These are phyloP conservation scores for Trichomonas tenax DNA, from an alignment of 208 protist species.

Conservation along the genomic window DNA sequence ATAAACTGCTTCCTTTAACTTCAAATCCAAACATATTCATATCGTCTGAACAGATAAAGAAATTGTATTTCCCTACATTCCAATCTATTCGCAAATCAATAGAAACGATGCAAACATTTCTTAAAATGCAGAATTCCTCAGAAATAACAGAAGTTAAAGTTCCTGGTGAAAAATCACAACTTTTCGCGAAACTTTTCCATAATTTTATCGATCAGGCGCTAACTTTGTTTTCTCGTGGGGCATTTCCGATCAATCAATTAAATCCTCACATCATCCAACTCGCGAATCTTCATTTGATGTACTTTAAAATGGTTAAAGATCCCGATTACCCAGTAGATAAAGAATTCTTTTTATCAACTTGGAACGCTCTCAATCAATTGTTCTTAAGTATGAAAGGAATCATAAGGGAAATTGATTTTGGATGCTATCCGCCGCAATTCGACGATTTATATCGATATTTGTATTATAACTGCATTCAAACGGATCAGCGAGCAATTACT, in stretches of 20 bases:
- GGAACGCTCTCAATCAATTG: background rate
- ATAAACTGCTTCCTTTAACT: background rate
- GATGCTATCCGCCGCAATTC: background rate
- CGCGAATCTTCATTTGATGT: background rate
- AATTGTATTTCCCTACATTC: background rate
- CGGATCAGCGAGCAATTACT: background rate
- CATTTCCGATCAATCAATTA: background rate
- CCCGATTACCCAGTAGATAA: background rate
- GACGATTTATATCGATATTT: background rate
- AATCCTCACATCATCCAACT: background rate
- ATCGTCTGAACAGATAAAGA: background rate
- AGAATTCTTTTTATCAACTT: background rate
- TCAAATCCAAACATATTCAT: background rate
- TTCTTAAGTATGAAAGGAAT: background rate
- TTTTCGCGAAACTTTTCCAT: background rate
- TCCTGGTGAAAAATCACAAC: background rate
- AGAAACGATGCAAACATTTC: background rate
- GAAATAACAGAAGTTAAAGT: background rate
- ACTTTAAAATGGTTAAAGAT: background rate
- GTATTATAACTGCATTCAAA: background rate
- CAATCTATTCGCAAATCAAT: background rate
- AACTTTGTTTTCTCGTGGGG: background rate
- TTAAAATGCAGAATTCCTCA: background rate
- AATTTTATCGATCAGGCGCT: background rate
- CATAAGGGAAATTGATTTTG: background rate